Base-by-base conservation (phyloP, 208 protist genomes). In the Leishmania guyanensis region DNA sequence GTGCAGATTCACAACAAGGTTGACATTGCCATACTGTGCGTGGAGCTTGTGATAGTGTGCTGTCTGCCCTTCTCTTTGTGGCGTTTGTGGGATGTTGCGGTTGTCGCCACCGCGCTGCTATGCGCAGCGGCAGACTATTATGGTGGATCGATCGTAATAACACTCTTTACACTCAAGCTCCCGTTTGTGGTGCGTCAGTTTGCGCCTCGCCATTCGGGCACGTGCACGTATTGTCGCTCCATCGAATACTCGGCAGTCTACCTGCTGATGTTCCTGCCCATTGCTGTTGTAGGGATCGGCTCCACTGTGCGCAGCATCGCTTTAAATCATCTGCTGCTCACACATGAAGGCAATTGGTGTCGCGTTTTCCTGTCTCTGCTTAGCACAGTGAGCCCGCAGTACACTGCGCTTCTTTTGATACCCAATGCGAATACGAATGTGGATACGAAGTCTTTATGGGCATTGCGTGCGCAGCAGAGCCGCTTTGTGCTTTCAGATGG, bases 181-280 rank as follows among this genome's bases (percentile, higher is more conserved):
- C 92, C 92, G 3, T 92, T 89, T 81, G 66, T 93, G n/a, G 80
- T 93, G 1, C 85, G 79, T 39, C 80, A 68, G 16, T 92, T 91
- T 58, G 81, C 82, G 6, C 89, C 89, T 0, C 68, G 82, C 1
- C 89, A 94, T 80, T 89, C 91, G 6, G 88, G 91, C 29, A 94
- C 92, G 4, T 56, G 86, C 50, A 96, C 91, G 36, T 96, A 93
- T 78, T 96, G 92, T 77, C 87, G 90, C 22, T 85, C 87, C 26
- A 72, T 96, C 26, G 75, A 88, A 43, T 87, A 93, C 46, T 86
- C 84, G 0, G 75, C 68, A 26, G 87, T 88, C 62, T 88, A 96
- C 78, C 62, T 94, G 60, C 0, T 96, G 36, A 75, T 92, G 77
- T 70, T 96, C 9, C 56, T 80, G 3, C 92, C 92, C 1, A 84